Base-by-base conservation (phyloP, 2,329 filamentous ascomycete species). In the Talaromyces sp. region DNA sequence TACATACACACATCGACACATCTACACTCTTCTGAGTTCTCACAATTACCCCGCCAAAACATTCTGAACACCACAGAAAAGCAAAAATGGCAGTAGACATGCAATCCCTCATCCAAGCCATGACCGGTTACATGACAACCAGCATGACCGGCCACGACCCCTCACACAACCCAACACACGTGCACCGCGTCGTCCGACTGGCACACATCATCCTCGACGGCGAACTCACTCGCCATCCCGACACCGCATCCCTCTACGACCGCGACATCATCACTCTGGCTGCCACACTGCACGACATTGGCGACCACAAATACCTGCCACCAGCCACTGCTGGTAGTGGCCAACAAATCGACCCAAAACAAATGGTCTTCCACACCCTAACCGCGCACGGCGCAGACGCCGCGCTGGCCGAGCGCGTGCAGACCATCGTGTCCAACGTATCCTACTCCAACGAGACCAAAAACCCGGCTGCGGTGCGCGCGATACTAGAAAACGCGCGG, bases 91-190 rank as follows among this genome's bases (percentile, higher is more conserved):
- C 19, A 46, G 11, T 11, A 12, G 19, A 46, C 4, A 46, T 46
- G 43, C 72, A 78, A 61, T 74, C 77, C 51, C 78, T 89, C 64
- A 77, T 85, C 70, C 74, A 77, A 32, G 70, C 79, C 55, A 83
- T 88, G 62, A 85, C 84, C 19, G 75, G 77, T 52, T 90, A 88
- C 71, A 87, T 91, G 57, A 79, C 85, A 69, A 77, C 81, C 48
- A 91, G 89, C 79, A 93, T 92, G 88, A 80, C 84, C 52, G 80
- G 84, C 64, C 69, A 91, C 75, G 92, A 97, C 76, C 86, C 86
- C 56, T 96, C 91, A 1, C 92, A 97, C 78, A 91, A 96, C 78
- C 95, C 90, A 79, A 80, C 85, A 60, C 92, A 97, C 74, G 90
- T 96, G 68, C 79, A 86, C 64, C 88, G 92, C 57, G 92, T 97